phyloP scores from a whole-genome alignment of 2,329 filamentous ascomycete species.

The Alternaria metachromatica region DNA sequence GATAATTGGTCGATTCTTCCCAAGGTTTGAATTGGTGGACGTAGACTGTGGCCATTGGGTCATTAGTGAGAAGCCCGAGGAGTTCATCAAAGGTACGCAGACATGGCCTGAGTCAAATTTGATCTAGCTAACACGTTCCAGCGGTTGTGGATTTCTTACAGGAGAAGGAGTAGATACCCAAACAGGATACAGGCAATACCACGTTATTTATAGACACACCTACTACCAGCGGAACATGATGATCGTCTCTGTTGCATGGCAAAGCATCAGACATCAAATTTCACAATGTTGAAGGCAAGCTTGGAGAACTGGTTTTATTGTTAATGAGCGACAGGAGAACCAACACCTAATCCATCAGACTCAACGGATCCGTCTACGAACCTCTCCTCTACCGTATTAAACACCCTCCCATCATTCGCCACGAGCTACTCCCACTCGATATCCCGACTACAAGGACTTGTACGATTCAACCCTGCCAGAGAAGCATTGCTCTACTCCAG shows the following conservation, averaged over 20 bases:
- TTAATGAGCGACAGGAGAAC: background rate
- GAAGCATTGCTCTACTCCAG: background rate
- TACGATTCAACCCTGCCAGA: background rate
- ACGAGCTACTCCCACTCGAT: background rate
- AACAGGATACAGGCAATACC: background rate
- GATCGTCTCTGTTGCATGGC: background rate
- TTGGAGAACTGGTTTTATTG: background rate
- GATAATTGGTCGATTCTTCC: constrained; percentile 83
- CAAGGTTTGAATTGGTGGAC: constrained; percentile 74
- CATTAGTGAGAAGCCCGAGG: constrained; percentile 84
- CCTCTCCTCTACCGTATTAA: background rate
- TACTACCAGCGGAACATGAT: background rate
- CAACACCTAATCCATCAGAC: background rate
- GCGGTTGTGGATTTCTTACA: constrained; percentile 70
- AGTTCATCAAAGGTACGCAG: constrained; percentile 72
- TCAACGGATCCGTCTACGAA: background rate
- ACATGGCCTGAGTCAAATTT: rapidly evolving
- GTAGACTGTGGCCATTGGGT: constrained; percentile 86
- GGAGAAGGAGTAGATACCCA: constrained; percentile 51
- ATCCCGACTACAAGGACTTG: background rate
- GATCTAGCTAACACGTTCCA: constrained; percentile 37
- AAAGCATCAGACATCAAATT: background rate
- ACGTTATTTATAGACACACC: background rate
- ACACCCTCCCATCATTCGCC: background rate
- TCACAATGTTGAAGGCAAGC: background rate